Evolutionary conservation across 768 basidiomycete species (phyloP).

Genomic region (Agrocybe chaxingu): DNA sequence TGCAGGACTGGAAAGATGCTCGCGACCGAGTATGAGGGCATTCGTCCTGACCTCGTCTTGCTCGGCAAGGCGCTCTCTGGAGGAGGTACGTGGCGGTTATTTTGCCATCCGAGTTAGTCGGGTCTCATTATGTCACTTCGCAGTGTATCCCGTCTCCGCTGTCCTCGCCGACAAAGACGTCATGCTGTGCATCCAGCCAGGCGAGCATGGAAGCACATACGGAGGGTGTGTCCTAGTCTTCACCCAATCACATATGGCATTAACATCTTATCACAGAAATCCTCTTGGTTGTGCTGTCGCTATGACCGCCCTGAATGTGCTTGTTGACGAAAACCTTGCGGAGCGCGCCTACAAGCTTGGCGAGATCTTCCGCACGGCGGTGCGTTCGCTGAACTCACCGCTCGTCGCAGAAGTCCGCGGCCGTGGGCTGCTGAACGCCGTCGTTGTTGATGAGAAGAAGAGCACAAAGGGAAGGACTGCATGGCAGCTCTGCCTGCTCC

Average conservation of each 20-base stretch:
- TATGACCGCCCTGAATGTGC: constrained; percentile 88
- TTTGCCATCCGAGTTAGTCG: neutral
- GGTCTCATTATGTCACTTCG: neutral
- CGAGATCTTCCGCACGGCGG: constrained; percentile 67
- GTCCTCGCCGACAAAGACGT: constrained; percentile 89
- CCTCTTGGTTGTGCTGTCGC: constrained; percentile 96
- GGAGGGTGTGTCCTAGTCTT: constrained; percentile 63
- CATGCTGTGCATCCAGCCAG: constrained; percentile 92
- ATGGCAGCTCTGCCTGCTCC: constrained; percentile 92
- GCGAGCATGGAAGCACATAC: constrained; percentile 95
- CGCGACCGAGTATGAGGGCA: constrained; percentile 80
- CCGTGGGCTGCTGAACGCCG: constrained; percentile 85
- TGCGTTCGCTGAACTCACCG: constrained; percentile 62
- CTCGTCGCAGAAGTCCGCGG: constrained; percentile 81
- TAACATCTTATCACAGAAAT: constrained; percentile 48
- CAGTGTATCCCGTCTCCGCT: constrained; percentile 95
- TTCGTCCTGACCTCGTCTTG: constrained; percentile 88
- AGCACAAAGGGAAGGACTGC: constrained; percentile 79
- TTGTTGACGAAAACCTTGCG: constrained; percentile 81
- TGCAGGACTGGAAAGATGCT: constrained; percentile 94
- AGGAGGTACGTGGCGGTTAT: constrained; percentile 58
- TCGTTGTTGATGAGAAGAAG: constrained; percentile 86
- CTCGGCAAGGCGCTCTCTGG: constrained; percentile 97
- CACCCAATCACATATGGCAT: neutral
- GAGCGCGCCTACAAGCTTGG: constrained; percentile 81